A percentile compares a stretch with the other conserved stretches of the same genome.
These are phyloP conservation scores for Amborella trichopoda DNA, from an alignment of 164 flowering plant genomes.

Conservation along the genomic window DNA sequence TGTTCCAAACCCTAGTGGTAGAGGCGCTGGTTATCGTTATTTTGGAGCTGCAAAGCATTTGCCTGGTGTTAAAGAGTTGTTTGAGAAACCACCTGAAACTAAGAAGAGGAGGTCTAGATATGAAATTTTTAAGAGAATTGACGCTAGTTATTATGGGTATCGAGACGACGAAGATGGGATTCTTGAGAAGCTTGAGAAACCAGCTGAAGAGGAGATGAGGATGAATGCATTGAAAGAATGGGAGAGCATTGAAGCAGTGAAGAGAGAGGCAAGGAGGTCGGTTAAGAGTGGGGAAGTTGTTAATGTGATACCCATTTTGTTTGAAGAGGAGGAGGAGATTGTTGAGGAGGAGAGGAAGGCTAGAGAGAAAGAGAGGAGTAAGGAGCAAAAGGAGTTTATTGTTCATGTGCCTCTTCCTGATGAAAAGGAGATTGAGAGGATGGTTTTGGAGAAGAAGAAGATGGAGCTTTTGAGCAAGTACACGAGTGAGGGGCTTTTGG, in stretches of 20 bases:
- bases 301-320: conserved; percentile 14
- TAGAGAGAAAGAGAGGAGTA: conserved; percentile 19
- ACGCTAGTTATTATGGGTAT: conserved; percentile 89
- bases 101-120: conserved; percentile 67
- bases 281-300: conserved; percentile 82
- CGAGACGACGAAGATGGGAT: conserved; percentile 92
- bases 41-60: conserved; percentile 93
- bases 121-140: conserved; percentile 84
- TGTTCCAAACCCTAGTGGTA: conserved; percentile 88
- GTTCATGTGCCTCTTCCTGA: conserved; percentile 90
- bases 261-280: conserved; percentile 64
- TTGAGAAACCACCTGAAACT: conserved; percentile 91
- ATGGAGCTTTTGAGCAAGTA: conserved; percentile 73
- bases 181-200: conserved; percentile 55
- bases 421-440: conserved; percentile 88
- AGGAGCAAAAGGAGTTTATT: conserved; percentile 57
- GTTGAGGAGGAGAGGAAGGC: conserved; percentile 63
- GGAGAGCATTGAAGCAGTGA: conserved; percentile 55
- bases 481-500: conserved; percentile 49
- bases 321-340: conserved; percentile 79
- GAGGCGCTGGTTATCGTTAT: conserved; percentile 86
- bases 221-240: conserved; percentile 54
- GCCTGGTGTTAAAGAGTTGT: conserved; percentile 81
- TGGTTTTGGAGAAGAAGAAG: conserved; percentile 96
- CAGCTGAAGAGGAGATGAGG: conserved; percentile 65